phyloP scores from a whole-genome alignment of 2,329 filamentous ascomycete genomes.

The Arthrobotrys sinensis region DNA sequence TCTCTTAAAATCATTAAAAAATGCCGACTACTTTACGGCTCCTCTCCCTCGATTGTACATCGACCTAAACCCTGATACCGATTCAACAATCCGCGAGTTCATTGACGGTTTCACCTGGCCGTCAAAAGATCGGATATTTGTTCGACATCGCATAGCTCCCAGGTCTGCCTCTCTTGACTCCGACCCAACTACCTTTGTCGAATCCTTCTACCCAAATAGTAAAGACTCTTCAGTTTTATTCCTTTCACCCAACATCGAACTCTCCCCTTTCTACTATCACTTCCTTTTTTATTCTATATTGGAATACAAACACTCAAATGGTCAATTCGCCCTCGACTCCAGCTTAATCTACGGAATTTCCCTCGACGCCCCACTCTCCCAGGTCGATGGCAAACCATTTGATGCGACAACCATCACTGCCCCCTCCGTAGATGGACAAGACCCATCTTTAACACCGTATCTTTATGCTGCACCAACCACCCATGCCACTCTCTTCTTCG shows the following conservation, averaged over 20 bases:
- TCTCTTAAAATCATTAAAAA: constrained; percentile 81
- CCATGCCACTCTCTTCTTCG: constrained; percentile 85
- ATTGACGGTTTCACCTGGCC: constrained; percentile 80
- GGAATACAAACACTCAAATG: constrained; percentile 80
- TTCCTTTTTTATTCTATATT: constrained; percentile 85
- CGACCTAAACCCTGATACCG: constrained; percentile 80
- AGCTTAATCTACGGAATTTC: constrained; percentile 81
- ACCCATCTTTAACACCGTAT: constrained; percentile 73
- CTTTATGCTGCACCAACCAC: constrained; percentile 88
- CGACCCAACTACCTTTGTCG: constrained; percentile 80
- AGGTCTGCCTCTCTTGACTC: constrained; percentile 76
- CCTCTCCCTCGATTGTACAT: constrained; percentile 83
- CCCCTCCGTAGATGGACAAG: constrained; percentile 62
- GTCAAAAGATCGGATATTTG: constrained; percentile 74
- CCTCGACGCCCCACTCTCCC: constrained; percentile 78
- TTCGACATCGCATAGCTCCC: constrained; percentile 81
- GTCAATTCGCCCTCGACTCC: constrained; percentile 69
- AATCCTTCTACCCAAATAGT: constrained; percentile 86
- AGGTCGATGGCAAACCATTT: constrained; percentile 73
- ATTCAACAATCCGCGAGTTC: constrained; percentile 76
- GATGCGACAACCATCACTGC: constrained; percentile 69
- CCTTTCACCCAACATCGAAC: constrained; percentile 83
- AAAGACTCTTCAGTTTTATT: constrained; percentile 79
- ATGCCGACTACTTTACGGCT: constrained; percentile 82
- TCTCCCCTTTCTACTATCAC: constrained; percentile 86